A percentile compares a stretch with the other conserved stretches of the same genome.
These are phyloP conservation scores for Spizellomyces punctatus DNA, from an alignment of 192 early-diverging fungal species.

Conservation along the genomic window DNA sequence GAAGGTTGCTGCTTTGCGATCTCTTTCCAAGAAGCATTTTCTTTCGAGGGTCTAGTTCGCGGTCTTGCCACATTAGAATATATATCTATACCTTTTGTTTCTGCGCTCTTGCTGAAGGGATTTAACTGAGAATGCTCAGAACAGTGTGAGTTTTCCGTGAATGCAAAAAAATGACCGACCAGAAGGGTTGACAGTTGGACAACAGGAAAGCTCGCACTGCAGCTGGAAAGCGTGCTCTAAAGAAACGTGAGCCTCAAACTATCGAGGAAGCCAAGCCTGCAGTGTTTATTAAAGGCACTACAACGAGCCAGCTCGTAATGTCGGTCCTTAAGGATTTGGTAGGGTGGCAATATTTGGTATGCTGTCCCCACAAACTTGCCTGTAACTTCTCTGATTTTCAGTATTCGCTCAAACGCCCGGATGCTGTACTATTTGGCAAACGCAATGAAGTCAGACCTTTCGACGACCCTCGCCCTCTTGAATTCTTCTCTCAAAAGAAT, in stretches of 20 bases:
- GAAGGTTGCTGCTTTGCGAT: too few species aligned
- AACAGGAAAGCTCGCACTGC: slow-evolving; percentile 86
- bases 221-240: slow-evolving; percentile 79
- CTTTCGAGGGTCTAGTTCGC: too few species aligned
- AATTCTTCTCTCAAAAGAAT: slow-evolving; percentile 97
- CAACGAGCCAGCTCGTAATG: slow-evolving; percentile 81
- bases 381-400: slow-evolving; percentile 27
- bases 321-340: slow-evolving; percentile 90
- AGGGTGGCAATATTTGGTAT: not conserved
- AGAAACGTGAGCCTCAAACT: slow-evolving; percentile 87
- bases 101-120: not conserved
- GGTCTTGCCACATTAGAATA: too few species aligned
- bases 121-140: not conserved
- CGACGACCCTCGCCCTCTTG: slow-evolving; percentile 86
- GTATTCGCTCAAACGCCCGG: slow-evolving; percentile 87
- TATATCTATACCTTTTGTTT: too few species aligned
- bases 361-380: not conserved
- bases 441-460: slow-evolving; percentile 97
- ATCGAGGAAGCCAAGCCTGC: slow-evolving; percentile 91
- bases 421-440: slow-evolving; percentile 86
- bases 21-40: too few species aligned
- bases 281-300: slow-evolving; percentile 84
- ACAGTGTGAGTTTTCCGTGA: not conserved
- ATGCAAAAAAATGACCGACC: not conserved
- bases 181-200: not conserved